Evolutionary conservation across 1,284 basidiomycete genomes (phyloP).

Genomic region (Entoloma clypeatum): DNA sequence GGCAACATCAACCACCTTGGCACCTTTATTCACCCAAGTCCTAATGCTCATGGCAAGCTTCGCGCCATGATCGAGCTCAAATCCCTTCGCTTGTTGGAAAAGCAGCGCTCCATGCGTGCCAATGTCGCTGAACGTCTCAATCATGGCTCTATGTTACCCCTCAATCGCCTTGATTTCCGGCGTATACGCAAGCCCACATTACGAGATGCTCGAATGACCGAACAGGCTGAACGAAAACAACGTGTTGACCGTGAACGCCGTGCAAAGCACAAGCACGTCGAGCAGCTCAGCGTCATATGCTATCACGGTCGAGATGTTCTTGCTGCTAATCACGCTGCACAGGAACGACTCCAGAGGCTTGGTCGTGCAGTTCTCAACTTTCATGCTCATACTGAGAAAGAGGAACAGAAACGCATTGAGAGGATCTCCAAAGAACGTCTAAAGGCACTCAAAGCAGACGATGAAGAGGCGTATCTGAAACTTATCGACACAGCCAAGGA

Average conservation of each 20-base stretch:
- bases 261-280: slow-evolving; percentile 95
- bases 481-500: slow-evolving; percentile 99
- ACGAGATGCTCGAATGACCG: slow-evolving; percentile 88
- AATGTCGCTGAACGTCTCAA: slow-evolving; percentile 85
- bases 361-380: slow-evolving; percentile 85
- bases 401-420: slow-evolving; percentile 98
- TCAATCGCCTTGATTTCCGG: slow-evolving; percentile 91
- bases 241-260: slow-evolving; percentile 89
- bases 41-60: slow-evolving; percentile 75
- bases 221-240: slow-evolving; percentile 89
- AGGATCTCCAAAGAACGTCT: slow-evolving; percentile 97
- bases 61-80: slow-evolving; percentile 95
- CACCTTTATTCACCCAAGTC: slow-evolving; percentile 45
- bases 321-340: slow-evolving; percentile 55
- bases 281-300: slow-evolving; percentile 89
- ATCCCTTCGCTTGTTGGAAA: slow-evolving; percentile 84
- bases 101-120: slow-evolving; percentile 85
- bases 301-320: slow-evolving; percentile 80
- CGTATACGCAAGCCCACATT: slow-evolving; percentile 85
- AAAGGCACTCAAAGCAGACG: slow-evolving; percentile 95
- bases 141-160: slow-evolving; percentile 86
- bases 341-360: slow-evolving; percentile 81
- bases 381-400: slow-evolving; percentile 91
- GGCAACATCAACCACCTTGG: slow-evolving; percentile 24
- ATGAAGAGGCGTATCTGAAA: slow-evolving; percentile 99